phyloP scores from a whole-genome alignment of 805 yeast species.

The Brettanomyces sp. region DNA sequence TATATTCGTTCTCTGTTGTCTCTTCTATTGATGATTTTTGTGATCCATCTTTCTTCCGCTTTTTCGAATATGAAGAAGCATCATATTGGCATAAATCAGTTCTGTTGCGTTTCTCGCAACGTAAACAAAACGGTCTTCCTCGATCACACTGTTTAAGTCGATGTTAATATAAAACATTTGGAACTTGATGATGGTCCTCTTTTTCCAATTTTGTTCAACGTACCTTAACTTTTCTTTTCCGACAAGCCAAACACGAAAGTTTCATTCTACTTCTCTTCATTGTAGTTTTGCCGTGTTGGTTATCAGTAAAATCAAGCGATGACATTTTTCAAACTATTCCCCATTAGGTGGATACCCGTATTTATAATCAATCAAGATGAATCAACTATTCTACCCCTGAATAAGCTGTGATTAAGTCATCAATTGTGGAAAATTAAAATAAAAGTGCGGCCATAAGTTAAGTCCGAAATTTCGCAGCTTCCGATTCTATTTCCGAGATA shows the following conservation, averaged over 20 bases:
- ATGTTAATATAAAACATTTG: conserved; percentile 7
- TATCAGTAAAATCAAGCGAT: too few species aligned
- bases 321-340: too few species aligned
- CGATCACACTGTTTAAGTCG: conserved; percentile 23
- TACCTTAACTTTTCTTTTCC: conserved; percentile 36
- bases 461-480: too few species aligned
- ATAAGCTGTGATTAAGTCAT: too few species aligned
- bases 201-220: conserved; percentile 26
- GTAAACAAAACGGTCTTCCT: conserved; percentile 24
- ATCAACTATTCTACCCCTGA: too few species aligned
- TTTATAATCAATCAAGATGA: too few species aligned
- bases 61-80: conserved; percentile 6
- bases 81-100: conserved; percentile 23
- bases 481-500: too few species aligned
- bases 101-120: conserved; percentile 22
- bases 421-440: too few species aligned
- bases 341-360: too few species aligned
- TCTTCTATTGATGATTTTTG: not conserved
- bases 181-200: conserved; percentile 12
- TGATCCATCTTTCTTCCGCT: not conserved
- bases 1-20: not conserved
- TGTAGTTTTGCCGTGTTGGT: too few species aligned
- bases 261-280: conserved; percentile 11
- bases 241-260: conserved; percentile 37
- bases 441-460: too few species aligned